Base-by-base conservation (phyloP, 2,329 filamentous ascomycete species). In the Trichoderma afroharzianum region DNA sequence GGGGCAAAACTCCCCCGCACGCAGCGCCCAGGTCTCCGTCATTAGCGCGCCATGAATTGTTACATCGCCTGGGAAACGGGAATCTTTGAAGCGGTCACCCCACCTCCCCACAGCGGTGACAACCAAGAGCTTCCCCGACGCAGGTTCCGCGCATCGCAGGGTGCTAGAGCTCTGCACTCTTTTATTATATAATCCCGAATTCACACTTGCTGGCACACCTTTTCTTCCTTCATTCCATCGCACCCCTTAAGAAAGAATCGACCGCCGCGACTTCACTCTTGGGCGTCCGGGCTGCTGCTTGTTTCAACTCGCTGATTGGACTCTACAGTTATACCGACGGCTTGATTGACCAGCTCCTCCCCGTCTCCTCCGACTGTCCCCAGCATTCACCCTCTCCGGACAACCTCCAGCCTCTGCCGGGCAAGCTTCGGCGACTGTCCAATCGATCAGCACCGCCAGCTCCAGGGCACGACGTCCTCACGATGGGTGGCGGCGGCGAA, bases 401-500 rank as follows among this genome's bases (percentile, higher is more conserved):
- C 70, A 72, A 64, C 50, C 74, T 67, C 36, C 69, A 58, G 50
- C 68, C 73, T 55, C 72, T 75, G 15, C 61, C 74, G 11, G 75
- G 73, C 67, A 80, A 74, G 63, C 74, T 78, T 21, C 78, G 79
- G 55, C 78, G 79, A 61, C 70, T 79, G 36, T 79, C 79, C 63
- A 81, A 82, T 74, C 80, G 78, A 72, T 82, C 80, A 72, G 82
- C 81, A 73, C 80, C 81, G 72, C 76, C 81, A 33, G 78, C 79
- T 74, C 77, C 79, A 71, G 77, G 78, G 43, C 76, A 77, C 71
- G 76, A 81, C 74, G 74, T 75, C 74, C 73, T 76, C 77, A 83
- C 76, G 76, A 88, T 88, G 87, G 87, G 87, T 76, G 87, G 87
- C 76, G 85, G 82, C 70, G 78, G 78, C 72, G 81, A 83, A 73